Evolutionary conservation across 139 green algal species (phyloP), one percentile per base, ranked within the genome.

Genomic region (Chlorella ohadii): DNA sequence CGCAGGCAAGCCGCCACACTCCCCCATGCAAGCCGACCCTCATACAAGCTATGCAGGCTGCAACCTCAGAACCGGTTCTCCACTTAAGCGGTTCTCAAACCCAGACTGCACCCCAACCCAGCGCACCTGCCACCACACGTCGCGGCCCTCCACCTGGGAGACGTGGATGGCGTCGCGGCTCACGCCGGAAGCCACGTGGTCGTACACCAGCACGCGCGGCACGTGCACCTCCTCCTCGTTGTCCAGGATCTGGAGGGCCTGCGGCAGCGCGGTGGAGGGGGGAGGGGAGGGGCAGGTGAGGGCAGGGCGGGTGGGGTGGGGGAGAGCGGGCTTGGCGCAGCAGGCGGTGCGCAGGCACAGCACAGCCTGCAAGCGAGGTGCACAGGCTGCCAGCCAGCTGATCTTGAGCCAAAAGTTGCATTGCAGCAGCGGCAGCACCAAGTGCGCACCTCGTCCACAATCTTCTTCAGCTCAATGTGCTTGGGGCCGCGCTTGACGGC

Each of bases 401-500:
- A 25, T 16, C 22, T 1, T 38, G 4, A 22, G 16, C n/a, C 25
- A 39, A 2, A n/a, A n/a, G n/a, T n/a, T 31, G 23, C 70, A 9
- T 23, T 20, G 22, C n/a, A 27, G 15, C 2, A 9, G 44, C 9
- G n/a, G 7, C 44, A 51, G 44, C 44, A 9, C 44, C 44, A 51
- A 7, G 3, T 20, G 5, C 79, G 1, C 22, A 93, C 93, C 17
- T 93, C 89, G 79, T 98, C 95, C 7, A 95, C 94, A 71, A 98
- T 96, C 4, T 76, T 76, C 81, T 99, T 99, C 47, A 99, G 91
- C 65, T 89, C 67, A 65, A 99, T 94, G 55, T 70, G 44, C 88
- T 99, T 99, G 64, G 88, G 74, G 31, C 93, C 96, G 28, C 96
- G 93, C 88, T 92, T 93, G 9, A 97, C 94, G 17, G 84, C 94